Percentiles rank a stretch among this genome's conserved stretches.
phyloP scores from a whole-genome alignment of 148 eudicot genomes.

The Chenopodium formosanum region DNA sequence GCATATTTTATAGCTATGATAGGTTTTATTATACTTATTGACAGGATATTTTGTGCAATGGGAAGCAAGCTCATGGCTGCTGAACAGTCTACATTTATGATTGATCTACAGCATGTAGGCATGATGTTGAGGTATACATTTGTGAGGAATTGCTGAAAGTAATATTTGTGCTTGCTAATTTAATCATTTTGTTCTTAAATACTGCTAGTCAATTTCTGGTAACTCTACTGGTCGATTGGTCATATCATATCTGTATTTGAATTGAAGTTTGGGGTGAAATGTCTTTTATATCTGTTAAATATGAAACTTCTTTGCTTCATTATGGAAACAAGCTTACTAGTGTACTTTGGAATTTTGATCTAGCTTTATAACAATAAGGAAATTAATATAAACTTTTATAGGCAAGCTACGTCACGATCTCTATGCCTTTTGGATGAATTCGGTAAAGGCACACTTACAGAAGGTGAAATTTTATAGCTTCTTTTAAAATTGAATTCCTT shows the following conservation, averaged over 20 bases:
- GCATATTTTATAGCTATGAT: background rate
- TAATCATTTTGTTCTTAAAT: background rate
- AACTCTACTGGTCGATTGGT: background rate
- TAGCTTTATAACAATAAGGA: background rate
- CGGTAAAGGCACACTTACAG: conserved; percentile 97
- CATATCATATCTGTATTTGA: background rate
- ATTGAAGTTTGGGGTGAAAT: conserved; percentile 7
- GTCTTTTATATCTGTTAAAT: background rate
- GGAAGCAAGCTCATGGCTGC: conserved; percentile 90
- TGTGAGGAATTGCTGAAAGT: background rate
- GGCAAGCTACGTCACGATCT: conserved; percentile 85
- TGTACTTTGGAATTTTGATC: background rate
- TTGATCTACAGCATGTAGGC: conserved; percentile 96
- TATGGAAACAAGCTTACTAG: background rate
- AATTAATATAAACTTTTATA: conserved; percentile 22
- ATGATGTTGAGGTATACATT: conserved; percentile 81
- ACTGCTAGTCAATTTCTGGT: background rate
- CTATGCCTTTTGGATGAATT: conserved; percentile 93
- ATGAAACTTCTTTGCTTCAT: background rate
- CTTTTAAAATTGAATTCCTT: background rate
- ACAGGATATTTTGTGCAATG: conserved; percentile 93
- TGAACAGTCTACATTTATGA: conserved; percentile 97
- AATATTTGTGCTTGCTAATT: background rate
- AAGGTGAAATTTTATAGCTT: conserved; percentile 47
- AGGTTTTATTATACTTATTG: conserved; percentile 12